These are phyloP conservation scores for Taiwanofungus camphoratus DNA, from an alignment of 1,284 basidiomycete genomes.

Conservation along the genomic window DNA sequence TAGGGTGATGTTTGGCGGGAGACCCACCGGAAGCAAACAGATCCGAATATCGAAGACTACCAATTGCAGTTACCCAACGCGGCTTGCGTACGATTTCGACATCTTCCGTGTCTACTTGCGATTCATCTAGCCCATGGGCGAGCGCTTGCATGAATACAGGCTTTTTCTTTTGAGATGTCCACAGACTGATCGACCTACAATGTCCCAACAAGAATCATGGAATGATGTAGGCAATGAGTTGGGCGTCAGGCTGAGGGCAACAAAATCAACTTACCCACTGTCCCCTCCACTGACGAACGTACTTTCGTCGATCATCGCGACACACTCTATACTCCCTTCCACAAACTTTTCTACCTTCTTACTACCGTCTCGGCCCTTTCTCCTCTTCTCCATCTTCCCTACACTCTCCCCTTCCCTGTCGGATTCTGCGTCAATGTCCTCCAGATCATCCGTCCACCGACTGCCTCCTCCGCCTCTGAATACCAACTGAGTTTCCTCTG, in stretches of 20 bases:
- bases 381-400: conserved; percentile 10
- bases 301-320: conserved; percentile 91
- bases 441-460: conserved; percentile 72
- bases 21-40: conserved; percentile 80
- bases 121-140: conserved; percentile 82
- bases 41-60: conserved; percentile 83
- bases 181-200: conserved; percentile 83
- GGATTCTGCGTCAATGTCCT: conserved; percentile 67
- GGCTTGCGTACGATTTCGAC: conserved; percentile 57
- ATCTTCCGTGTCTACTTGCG: conserved; percentile 68
- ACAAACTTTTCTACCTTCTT: conserved; percentile 55
- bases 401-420: conserved; percentile 31
- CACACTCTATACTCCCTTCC: conserved; percentile 89
- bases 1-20: too few relatives aligned
- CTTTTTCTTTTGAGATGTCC: conserved; percentile 95
- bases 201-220: conserved; percentile 5
- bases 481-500: conserved; percentile 93
- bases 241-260: conserved; percentile 11
- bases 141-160: conserved; percentile 81
- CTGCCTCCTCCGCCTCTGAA: conserved; percentile 90
- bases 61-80: conserved; percentile 87
- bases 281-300: conserved; percentile 94
- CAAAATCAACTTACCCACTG: conserved; percentile 64
- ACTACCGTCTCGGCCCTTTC: conserved; percentile 31
- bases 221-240: conserved; percentile 5